Percentiles rank a stretch among this genome's conserved stretches.
Evolutionary conservation across 2,329 filamentous ascomycete genomes (phyloP).

Genomic region (Fusarium fracticaudum): DNA sequence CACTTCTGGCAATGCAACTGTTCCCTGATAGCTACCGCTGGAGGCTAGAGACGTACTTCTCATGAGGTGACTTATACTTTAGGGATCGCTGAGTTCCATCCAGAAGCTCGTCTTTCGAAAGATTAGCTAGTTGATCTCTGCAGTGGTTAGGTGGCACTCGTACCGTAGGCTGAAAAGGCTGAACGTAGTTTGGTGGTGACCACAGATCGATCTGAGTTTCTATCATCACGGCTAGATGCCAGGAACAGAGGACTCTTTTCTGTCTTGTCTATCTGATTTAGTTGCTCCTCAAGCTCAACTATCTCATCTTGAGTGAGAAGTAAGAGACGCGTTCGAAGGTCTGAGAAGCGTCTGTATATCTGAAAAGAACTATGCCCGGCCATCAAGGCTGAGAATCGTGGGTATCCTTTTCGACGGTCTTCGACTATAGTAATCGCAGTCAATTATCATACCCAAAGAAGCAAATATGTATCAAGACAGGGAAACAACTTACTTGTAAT

Average conservation of each 20-base stretch:
- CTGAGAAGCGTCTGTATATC: background rate
- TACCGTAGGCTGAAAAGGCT: background rate
- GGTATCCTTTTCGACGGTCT: background rate
- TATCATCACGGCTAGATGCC: background rate
- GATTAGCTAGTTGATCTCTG: background rate
- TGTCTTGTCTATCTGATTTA: background rate
- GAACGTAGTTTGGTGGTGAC: background rate
- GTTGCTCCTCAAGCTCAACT: background rate
- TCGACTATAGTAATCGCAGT: background rate
- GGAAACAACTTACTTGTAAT: background rate
- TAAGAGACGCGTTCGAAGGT: background rate
- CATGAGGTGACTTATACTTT: background rate
- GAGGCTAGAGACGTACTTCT: background rate
- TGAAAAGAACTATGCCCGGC: background rate
- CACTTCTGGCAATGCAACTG: background rate
- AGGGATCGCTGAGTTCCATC: background rate
- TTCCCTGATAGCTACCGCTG: background rate
- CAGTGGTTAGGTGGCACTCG: rapidly evolving
- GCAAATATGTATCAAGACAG: background rate
- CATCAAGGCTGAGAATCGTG: background rate
- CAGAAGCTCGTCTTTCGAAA: background rate
- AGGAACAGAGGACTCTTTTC: background rate
- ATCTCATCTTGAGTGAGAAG: background rate
- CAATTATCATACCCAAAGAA: background rate
- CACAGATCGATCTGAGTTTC: background rate